Conservation (phyloP, 2,329 filamentous ascomycete genomes). For the Reticulascus tulasneorum region DNA sequence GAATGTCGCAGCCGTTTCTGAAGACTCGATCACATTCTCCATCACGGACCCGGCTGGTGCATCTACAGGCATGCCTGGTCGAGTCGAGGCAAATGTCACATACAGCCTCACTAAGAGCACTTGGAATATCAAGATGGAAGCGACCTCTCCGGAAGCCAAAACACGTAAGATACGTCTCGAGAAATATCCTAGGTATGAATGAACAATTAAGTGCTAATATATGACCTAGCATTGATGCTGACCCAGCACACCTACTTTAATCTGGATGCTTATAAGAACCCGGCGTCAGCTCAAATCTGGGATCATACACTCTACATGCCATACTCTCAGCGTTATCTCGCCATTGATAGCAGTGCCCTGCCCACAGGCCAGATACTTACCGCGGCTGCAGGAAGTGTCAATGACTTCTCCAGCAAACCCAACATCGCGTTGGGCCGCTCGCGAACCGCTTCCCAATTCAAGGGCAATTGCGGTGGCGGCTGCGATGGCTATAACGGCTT, state of each 20-base stretch:
- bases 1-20: constrained; percentile 52
- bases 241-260: constrained; percentile 68
- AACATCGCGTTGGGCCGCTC: constrained; percentile 60
- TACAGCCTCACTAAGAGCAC: constrained; percentile 55
- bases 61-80: constrained; percentile 57
- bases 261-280: constrained; percentile 60
- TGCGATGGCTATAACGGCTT: constrained; percentile 66
- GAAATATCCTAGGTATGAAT: too few relatives aligned
- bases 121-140: constrained; percentile 59
- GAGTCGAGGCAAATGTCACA: constrained; percentile 57
- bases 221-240: constrained; percentile 54
- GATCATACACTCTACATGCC: constrained; percentile 62
- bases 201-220: too few relatives aligned
- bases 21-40: constrained; percentile 61
- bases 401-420: constrained; percentile 61
- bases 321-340: constrained; percentile 56
- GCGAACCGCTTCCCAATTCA: constrained; percentile 47
- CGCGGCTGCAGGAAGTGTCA: constrained; percentile 46
- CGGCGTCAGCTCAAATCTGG: constrained; percentile 49
- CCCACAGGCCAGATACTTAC: constrained; percentile 58
- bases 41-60: constrained; percentile 56
- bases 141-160: constrained; percentile 45
- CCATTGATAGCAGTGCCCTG: constrained; percentile 50
- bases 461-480: constrained; percentile 61
- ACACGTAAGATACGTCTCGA: constrained; percentile 41